A percentile compares a stretch with the other conserved stretches of the same genome.
Conservation (phyloP, 257 asterid genomes). For the Ballota nigra region DNA sequence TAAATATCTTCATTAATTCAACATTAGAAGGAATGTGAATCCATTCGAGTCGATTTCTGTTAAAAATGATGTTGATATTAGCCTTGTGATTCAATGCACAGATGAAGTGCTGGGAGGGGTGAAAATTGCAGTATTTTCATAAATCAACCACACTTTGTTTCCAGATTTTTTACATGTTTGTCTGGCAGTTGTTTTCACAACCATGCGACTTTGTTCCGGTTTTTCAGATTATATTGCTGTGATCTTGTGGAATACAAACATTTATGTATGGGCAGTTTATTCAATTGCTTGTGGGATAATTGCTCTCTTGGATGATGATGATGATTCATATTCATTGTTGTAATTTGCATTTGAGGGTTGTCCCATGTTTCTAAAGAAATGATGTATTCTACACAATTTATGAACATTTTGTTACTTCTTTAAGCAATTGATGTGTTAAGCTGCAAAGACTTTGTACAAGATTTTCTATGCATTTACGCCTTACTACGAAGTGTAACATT, state of each 20-base stretch:
- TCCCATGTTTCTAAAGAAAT: too few species aligned
- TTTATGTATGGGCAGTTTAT: conserved; percentile 3
- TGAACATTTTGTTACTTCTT: too few species aligned
- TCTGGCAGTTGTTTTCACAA: conserved; percentile 5
- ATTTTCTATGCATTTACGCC: too few species aligned
- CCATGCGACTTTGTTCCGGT: background rate
- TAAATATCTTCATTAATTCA: too few species aligned
- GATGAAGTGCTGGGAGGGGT: conserved; percentile 16
- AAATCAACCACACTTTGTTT: conserved; percentile 14
- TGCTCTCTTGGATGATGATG: background rate
- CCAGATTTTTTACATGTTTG: background rate
- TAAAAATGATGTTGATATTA: background rate
- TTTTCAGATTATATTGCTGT: conserved; percentile 7
- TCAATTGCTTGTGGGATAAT: too few species aligned
- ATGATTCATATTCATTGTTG: background rate
- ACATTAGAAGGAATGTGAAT: too few species aligned
- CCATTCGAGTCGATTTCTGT: background rate
- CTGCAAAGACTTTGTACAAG: too few species aligned
- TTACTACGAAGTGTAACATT: too few species aligned
- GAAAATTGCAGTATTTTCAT: conserved; percentile 21
- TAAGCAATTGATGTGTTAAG: too few species aligned
- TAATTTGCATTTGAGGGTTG: too few species aligned
- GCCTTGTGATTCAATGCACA: too few species aligned
- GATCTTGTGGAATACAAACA: conserved; percentile 28
- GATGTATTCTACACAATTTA: too few species aligned